A percentile compares a stretch with the other conserved stretches of the same genome.
Evolutionary conservation across 1,284 basidiomycete genomes (phyloP).

Genomic region (Wallemia mellicola): DNA sequence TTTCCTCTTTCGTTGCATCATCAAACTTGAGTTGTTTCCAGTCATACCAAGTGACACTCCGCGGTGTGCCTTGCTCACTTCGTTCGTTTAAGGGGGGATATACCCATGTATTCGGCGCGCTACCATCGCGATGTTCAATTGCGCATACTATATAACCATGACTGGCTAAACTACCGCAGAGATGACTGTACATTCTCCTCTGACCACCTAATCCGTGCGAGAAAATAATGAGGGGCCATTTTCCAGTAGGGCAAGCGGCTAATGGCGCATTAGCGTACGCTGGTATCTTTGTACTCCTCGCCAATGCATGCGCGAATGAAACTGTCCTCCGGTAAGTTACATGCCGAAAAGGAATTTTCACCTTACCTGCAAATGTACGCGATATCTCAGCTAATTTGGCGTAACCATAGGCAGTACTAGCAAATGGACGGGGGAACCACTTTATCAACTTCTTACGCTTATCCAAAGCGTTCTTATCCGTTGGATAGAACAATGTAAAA

Average conservation of each 20-base stretch:
- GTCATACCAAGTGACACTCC: not conserved
- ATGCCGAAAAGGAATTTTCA: not conserved
- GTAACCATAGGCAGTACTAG: not conserved
- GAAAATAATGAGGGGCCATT: constrained; percentile 1
- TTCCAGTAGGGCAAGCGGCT: not conserved
- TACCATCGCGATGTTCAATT: constrained; percentile 11
- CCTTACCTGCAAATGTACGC: not conserved
- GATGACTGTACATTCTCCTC: constrained; percentile 2
- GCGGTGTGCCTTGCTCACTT: not conserved
- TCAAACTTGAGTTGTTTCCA: not conserved
- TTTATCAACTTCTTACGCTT: not conserved
- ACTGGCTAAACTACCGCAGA: constrained; percentile 8
- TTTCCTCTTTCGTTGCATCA: not conserved
- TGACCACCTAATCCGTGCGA: not conserved
- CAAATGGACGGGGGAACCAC: constrained; percentile 1
- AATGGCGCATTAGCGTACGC: not conserved
- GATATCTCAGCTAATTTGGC: not conserved
- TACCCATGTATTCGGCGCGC: constrained; percentile 7
- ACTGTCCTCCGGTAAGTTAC: not conserved
- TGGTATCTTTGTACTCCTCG: not conserved
- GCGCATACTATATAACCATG: constrained; percentile 10
- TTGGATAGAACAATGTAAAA: not conserved
- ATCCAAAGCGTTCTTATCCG: not conserved
- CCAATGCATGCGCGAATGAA: not conserved
- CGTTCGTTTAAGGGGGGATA: constrained; percentile 3